These are phyloP conservation scores for Lactarius sp. DNA, from an alignment of 768 basidiomycete genomes.

Conservation along the genomic window DNA sequence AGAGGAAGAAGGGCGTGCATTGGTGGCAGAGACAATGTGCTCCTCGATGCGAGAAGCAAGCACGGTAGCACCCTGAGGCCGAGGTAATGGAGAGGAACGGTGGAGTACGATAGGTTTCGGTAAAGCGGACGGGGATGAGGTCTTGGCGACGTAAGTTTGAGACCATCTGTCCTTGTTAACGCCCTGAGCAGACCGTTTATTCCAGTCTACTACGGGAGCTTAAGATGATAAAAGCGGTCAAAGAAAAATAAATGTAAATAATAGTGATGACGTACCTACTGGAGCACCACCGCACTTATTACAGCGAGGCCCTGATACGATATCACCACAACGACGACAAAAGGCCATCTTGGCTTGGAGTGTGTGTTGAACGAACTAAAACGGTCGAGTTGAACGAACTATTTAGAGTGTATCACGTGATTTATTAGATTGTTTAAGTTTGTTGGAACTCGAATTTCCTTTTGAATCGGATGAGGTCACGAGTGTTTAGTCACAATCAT, in stretches of 20 bases:
- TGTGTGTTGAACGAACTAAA: too few relatives aligned
- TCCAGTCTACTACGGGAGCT: conserved; percentile 74
- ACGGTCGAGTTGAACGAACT: conserved; percentile 16
- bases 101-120: conserved; percentile 26
- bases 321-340: conserved; percentile 81
- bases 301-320: conserved; percentile 65
- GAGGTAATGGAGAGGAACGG: conserved; percentile 34
- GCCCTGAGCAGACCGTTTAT: conserved; percentile 39
- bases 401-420: conserved; percentile 15
- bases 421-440: not conserved
- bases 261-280: conserved; percentile 53
- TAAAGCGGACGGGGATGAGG: conserved; percentile 41
- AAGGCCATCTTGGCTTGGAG: conserved; percentile 56
- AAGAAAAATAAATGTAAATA: not conserved
- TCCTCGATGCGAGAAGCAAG: conserved; percentile 49
- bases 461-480: conserved; percentile 12
- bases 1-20: conserved; percentile 52
- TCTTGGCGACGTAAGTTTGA: conserved; percentile 63
- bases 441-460: not conserved
- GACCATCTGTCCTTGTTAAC: conserved; percentile 67
- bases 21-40: conserved; percentile 52
- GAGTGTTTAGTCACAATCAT: not conserved
- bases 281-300: conserved; percentile 68
- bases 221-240: conserved; percentile 2
- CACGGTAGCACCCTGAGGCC: conserved; percentile 45